Percentiles rank a stretch among this genome's conserved stretches.
These are phyloP conservation scores for Trametes sanguinea DNA, from an alignment of 768 basidiomycete species.

Conservation along the genomic window DNA sequence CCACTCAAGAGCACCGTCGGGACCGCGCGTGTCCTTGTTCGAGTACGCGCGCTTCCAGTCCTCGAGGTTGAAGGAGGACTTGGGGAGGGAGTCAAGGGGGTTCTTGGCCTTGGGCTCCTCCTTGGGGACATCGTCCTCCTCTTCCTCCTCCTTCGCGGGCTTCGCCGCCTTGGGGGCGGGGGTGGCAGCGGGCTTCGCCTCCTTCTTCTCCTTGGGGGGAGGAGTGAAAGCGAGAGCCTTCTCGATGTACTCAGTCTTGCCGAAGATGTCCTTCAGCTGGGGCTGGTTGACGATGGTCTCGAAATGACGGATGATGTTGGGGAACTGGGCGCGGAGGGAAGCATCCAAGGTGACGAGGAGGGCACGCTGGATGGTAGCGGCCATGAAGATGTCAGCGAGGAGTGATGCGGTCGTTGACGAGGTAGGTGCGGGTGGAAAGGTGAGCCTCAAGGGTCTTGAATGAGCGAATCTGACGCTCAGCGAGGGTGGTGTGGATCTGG, in stretches of 20 bases:
- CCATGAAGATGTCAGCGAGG: slow-evolving; percentile 81
- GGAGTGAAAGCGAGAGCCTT: slow-evolving; percentile 71
- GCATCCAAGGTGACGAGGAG: slow-evolving; percentile 66
- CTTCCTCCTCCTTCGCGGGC: slow-evolving; percentile 61
- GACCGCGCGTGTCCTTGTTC: slow-evolving; percentile 92
- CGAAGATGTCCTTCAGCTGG: slow-evolving; percentile 66
- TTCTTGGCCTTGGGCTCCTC: slow-evolving; percentile 92
- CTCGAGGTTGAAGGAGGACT: slow-evolving; percentile 84
- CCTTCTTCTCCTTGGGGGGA: slow-evolving; percentile 75
- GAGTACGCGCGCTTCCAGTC: slow-evolving; percentile 99
- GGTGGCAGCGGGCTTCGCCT: slow-evolving; percentile 33
- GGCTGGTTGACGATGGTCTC: slow-evolving; percentile 90
- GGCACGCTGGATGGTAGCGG: slow-evolving; percentile 55
- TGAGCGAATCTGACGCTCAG: slow-evolving; percentile 56
- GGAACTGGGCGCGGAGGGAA: slow-evolving; percentile 60
- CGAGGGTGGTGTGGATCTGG: slow-evolving; percentile 59
- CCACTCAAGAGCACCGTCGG: slow-evolving; percentile 87
- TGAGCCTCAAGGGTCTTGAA: slow-evolving; percentile 72
- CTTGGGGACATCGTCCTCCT: slow-evolving; percentile 69
- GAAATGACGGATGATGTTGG: slow-evolving; percentile 80
- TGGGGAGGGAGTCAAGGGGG: slow-evolving; percentile 90
- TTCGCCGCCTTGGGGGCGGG: slow-evolving; percentile 45
- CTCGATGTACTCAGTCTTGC: slow-evolving; percentile 60
- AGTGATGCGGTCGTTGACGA: slow-evolving; percentile 95
- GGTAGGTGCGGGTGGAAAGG: slow-evolving; percentile 80